These are phyloP conservation scores for Moniliella sp. DNA, from an alignment of 1,284 basidiomycete species.

Conservation along the genomic window DNA sequence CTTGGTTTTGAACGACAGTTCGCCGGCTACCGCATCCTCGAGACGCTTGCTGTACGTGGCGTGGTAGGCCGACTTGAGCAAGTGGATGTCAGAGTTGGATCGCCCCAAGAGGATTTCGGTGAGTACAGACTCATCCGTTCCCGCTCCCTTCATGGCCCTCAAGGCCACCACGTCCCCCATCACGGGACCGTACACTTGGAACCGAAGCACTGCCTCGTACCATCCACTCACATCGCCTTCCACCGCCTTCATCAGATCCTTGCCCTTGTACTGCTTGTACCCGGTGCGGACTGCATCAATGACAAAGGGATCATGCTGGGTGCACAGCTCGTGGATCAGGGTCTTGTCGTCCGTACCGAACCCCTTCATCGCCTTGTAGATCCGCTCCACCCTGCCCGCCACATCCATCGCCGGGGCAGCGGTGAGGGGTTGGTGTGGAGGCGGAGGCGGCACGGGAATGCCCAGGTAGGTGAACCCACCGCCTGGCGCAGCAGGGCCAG, in stretches of 20 bases:
- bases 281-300: conserved; percentile 16
- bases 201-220: conserved; percentile 19
- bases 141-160: conserved; percentile 22
- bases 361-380: conserved; percentile 31
- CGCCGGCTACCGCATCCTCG: conserved; percentile 27
- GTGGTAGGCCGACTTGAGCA: conserved; percentile 25
- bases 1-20: conserved; percentile 31
- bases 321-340: conserved; percentile 15
- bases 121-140: conserved; percentile 29
- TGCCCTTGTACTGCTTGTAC: conserved; percentile 24
- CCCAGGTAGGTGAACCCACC: conserved; percentile 15
- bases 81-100: conserved; percentile 21
- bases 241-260: conserved; percentile 18
- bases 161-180: conserved; percentile 24
- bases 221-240: conserved; percentile 30
- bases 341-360: conserved; percentile 23
- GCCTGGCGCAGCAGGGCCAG: neutral
- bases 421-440: conserved; percentile 13
- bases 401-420: conserved; percentile 22
- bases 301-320: conserved; percentile 21
- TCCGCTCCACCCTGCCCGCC: conserved; percentile 16
- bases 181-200: conserved; percentile 22
- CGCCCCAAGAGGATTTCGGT: conserved; percentile 28
- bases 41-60: conserved; percentile 17
- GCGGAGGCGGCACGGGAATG: conserved; percentile 16